phyloP scores from a whole-genome alignment of 192 early-diverging fungal genomes.

The Obelidium mucronatum region DNA sequence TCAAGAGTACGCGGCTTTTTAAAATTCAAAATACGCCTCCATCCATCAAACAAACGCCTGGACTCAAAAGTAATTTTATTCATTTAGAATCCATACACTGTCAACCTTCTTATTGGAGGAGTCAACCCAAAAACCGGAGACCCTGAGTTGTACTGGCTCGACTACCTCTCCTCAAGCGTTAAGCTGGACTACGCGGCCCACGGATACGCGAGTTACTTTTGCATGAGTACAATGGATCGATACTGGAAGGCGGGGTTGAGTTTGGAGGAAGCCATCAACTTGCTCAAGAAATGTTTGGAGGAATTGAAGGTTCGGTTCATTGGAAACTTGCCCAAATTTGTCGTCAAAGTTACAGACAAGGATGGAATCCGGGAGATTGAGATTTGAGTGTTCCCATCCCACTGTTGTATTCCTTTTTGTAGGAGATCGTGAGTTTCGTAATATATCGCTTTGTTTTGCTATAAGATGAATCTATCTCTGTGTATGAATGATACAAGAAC shows the following conservation, averaged over 20 bases:
- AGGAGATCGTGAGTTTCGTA: too few relatives aligned
- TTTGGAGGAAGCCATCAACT: constrained; percentile 82
- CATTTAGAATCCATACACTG: constrained; percentile 81
- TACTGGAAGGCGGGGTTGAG: constrained; percentile 85
- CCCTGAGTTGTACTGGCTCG: constrained; percentile 90
- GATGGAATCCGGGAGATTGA: constrained; percentile 73
- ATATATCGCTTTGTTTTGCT: too few relatives aligned
- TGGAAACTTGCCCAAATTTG: constrained; percentile 82
- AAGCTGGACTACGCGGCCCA: constrained; percentile 88
- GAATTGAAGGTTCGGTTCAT: constrained; percentile 88
- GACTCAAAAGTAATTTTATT: neutral
- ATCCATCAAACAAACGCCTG: neutral
- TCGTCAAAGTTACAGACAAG: constrained; percentile 85
- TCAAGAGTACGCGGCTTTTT: constrained; percentile 55
- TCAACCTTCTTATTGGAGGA: constrained; percentile 90
- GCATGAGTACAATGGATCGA: constrained; percentile 89
- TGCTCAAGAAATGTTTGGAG: constrained; percentile 83
- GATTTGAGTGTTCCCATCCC: too few relatives aligned
- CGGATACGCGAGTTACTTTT: constrained; percentile 92
- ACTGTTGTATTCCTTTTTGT: too few relatives aligned
- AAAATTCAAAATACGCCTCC: constrained; percentile 28
- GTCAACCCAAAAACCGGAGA: constrained; percentile 75
- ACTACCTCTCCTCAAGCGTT: constrained; percentile 82
- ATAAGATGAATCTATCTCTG: too few relatives aligned
- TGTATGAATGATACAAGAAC: too few relatives aligned